These are phyloP conservation scores for Chrysoporthe austroafricana DNA, from an alignment of 2,329 filamentous ascomycete species.

Conservation along the genomic window DNA sequence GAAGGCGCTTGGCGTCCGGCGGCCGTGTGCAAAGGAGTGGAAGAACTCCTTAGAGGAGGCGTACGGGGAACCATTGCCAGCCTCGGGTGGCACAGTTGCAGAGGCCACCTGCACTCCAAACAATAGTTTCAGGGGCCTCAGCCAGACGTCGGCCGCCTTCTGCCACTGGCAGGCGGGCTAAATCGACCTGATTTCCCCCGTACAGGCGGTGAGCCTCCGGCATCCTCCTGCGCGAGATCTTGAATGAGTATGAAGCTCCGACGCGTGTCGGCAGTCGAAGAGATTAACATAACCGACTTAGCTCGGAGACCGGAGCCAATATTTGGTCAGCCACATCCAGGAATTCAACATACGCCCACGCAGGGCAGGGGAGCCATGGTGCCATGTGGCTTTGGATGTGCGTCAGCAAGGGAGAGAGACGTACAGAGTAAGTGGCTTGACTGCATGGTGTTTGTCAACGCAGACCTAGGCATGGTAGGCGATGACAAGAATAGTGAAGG, in stretches of 20 bases:
- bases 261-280: not conserved
- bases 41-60: not conserved
- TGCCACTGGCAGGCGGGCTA: not conserved
- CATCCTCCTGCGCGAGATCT: not conserved
- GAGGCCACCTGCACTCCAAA: not conserved
- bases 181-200: not conserved
- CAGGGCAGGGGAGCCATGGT: constrained; percentile 7
- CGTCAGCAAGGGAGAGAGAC: constrained; percentile 4
- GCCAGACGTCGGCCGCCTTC: not conserved
- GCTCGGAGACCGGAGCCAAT: not conserved
- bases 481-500: not conserved
- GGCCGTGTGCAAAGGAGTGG: not conserved
- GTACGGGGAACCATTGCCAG: not conserved
- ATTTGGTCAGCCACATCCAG: not conserved
- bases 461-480: not conserved
- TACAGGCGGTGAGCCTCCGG: not conserved
- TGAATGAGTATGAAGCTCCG: not conserved
- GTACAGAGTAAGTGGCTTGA: not conserved
- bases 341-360: not conserved
- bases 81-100: not conserved
- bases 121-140: not conserved
- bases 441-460: not conserved
- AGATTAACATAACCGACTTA: not conserved
- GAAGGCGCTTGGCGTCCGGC: not conserved
- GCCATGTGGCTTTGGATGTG: constrained; percentile 24